Base-by-base conservation (phyloP, 257 asterid genomes). In the Plantago major region DNA sequence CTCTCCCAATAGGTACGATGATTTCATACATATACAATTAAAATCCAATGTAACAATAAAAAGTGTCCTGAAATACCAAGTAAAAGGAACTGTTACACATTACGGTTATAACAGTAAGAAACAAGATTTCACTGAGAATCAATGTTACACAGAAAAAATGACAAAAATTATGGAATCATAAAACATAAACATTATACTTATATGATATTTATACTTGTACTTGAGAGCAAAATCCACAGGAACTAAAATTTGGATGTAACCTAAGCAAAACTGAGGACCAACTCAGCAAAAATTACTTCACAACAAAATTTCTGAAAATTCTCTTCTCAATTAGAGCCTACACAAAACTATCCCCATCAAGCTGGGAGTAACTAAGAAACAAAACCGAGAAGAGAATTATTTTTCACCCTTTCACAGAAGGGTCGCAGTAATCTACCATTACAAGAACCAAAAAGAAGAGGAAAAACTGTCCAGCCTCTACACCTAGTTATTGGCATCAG, bases 371-470 rank as follows among this genome's bases (percentile, higher is more conserved):
- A 18, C 64, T 63, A 57, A 56, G 63, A 44, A 62, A 33, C 65
- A 45, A 57, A 65, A 59, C 67, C 50, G 81, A 67, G 82, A 76
- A 77, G 80, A 69, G 63, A 60, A 22, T 68, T 69, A 71, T 73
- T 82, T 78, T 70, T 71, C 69, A 22, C 53, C 49, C 49, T 38
- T 55, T 53, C 37, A 52, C 33, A 42, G 55, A 16, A 49, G 46
- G 26, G 47, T 19, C 37, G 56, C 55, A 38, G 64, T 46, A 57
- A 38, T 59, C 66, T 64, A 76, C 77, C 62, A 49, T 64, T 9
- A 14, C 54, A 7, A 9, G 16, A 8, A 50, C 55, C 12, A 17
- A 50, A 51, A 51, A 51, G 26, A 16, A 51, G 26, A 22, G 26
- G 22, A 42, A 67, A 69, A 69, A 68, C 73, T 73, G 80, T 67